Base-by-base conservation (phyloP, 805 yeast genomes). In the Wickerhamomyces hampshirensis region DNA sequence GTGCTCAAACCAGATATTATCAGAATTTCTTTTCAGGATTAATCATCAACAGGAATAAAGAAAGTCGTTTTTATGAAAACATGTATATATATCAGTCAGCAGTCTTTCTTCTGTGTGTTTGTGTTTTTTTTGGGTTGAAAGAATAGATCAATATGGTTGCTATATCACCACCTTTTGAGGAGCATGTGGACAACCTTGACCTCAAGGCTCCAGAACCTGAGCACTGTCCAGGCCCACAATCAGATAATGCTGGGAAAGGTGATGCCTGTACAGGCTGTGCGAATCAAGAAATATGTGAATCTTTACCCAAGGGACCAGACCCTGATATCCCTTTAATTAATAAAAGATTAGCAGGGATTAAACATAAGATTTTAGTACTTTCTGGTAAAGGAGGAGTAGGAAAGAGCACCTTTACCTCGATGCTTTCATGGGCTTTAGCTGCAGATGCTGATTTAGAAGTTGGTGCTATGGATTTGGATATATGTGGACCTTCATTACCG, bases 161-260 rank as follows among this genome's bases (percentile, higher is more conserved):
- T 3, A 17, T 23, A 21, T 40, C 47, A 28, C 47, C 44, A 17
- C 51, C 52, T 5, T 35, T 43, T 30, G 34, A 37, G 4, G 40
- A 46, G 11, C 33, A 38, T 12, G 26, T 46, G n/a, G 51, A 41
- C 12, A 47, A 37, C 24, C 43, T 40, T 26, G 44, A 51, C 29
- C 45, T 73, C 18, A 66, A 68, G 37, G 85, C 80, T 1, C 88
- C 93, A 1, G 94, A 83, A 53, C 98, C 98, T 1, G 97, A 88
- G 55, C 98, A 93, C 60, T 93, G 99, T 65, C 98, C 98, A 0
- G 99, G 98, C 1, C 95, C 98, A 2, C 96, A 91, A 55, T 82
- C 95, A 3, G 97, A 88, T 48, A 62, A 65, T 35, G 98, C 99
- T 2, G 99, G 99, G 6, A 77, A 83, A 50, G 89, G 86, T 3